phyloP scores from a whole-genome alignment of 176 grass and related monocot species.

The Bothriochloa decipiens region DNA sequence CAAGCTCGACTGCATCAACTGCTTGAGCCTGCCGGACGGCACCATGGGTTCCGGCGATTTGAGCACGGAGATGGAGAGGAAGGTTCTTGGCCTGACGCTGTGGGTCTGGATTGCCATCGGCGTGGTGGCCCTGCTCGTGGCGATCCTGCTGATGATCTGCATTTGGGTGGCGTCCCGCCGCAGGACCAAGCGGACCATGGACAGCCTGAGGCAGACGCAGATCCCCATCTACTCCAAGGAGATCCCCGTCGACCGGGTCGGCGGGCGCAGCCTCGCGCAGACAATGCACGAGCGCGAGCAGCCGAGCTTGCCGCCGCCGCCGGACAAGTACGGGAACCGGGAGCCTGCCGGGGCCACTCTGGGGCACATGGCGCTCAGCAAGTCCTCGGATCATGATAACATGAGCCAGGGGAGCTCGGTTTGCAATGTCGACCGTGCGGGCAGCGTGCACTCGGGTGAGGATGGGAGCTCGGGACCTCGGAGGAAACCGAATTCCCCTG shows the following conservation, averaged over 20 bases:
- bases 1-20: conserved; percentile 16
- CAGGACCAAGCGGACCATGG: conserved; percentile 67
- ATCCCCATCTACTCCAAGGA: conserved; percentile 98
- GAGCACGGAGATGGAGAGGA: conserved; percentile 60
- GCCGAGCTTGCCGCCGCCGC: conserved; percentile 41
- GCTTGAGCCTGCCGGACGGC: neutral
- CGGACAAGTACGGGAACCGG: conserved; percentile 52
- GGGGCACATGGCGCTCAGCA: conserved; percentile 60
- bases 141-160: conserved; percentile 79
- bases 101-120: conserved; percentile 90
- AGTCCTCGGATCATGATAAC: conserved; percentile 85
- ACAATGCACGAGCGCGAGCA: conserved; percentile 69
- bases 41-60: conserved; percentile 54
- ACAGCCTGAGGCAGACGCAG: conserved; percentile 63
- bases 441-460: conserved; percentile 80
- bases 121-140: conserved; percentile 69
- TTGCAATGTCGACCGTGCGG: conserved; percentile 70
- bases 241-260: conserved; percentile 83
- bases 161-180: conserved; percentile 70
- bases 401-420: conserved; percentile 89
- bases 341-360: conserved; percentile 55
- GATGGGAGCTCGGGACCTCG: conserved; percentile 62
- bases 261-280: conserved; percentile 69
- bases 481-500: conserved; percentile 64
- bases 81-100: conserved; percentile 72